Conservation (phyloP, 805 yeast species). For the Kregervanrija pseudodelftensis region DNA sequence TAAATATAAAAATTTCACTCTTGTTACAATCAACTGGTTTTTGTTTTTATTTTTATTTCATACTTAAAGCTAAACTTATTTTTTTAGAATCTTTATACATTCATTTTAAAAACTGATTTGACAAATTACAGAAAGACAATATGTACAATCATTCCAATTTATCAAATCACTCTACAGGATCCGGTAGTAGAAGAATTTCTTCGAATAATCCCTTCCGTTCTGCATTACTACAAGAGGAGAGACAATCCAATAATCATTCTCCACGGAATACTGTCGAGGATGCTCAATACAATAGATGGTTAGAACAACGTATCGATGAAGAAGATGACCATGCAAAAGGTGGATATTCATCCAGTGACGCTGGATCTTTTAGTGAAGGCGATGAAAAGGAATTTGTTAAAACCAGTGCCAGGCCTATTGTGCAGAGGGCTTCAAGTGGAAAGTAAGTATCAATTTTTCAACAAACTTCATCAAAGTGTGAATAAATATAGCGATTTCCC, state of each 20-base stretch:
- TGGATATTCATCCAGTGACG: conserved; percentile 36
- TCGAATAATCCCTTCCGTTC: conserved; percentile 70
- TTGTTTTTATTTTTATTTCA: not conserved
- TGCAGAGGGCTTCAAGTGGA: conserved; percentile 9
- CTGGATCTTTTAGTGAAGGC: conserved; percentile 22
- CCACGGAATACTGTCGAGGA: conserved; percentile 17
- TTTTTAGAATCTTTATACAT: not conserved
- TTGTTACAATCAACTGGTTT: no score
- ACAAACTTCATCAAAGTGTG: no score
- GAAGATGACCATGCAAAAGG: conserved; percentile 26
- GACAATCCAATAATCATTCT: conserved; percentile 9
- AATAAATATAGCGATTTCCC: no score
- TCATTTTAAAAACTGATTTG: not conserved
- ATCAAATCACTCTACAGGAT: conserved; percentile 30
- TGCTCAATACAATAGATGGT: conserved; percentile 51
- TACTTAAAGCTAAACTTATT: not conserved
- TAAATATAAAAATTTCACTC: no score
- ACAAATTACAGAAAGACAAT: not conserved
- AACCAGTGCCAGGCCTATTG: conserved; percentile 10
- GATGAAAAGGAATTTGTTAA: conserved; percentile 12
- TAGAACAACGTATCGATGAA: conserved; percentile 27
- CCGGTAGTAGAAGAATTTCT: conserved; percentile 40
- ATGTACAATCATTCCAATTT: conserved; percentile 28
- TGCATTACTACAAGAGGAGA: conserved; percentile 29
- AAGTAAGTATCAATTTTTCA: no score